Evolutionary conservation across 768 basidiomycete species (phyloP), one percentile per base, ranked within the genome.

Genomic region (Boletellus ananas): DNA sequence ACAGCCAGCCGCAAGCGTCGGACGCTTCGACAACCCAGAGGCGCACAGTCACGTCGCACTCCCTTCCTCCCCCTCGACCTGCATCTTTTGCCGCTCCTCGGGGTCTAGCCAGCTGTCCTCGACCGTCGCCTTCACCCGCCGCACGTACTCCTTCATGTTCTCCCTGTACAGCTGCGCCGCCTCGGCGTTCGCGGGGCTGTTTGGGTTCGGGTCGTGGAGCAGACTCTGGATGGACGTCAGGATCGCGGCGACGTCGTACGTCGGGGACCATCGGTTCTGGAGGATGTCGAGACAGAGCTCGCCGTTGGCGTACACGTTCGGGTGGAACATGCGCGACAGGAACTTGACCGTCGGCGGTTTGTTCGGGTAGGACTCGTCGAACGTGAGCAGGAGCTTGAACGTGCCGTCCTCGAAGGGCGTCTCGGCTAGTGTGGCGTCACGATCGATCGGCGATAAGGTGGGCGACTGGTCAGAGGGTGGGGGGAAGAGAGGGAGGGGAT

Each of bases 401-500:
- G 95, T 98, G 60, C 96, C 96, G 60, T 98, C 96, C 71, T 98
- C 96, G 68, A 99, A 99, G 0, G 96, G 96, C 6, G 96, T 99
- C 52, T 98, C 96, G 67, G 87, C 96, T 97, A 13, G 6, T 36
- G 38, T 17, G 16, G 43, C 33, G 36, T 25, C 34, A 6, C n/a
- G 48, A 27, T 43, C 21, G 38, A 36, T 36, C 37, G n/a, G 25
- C 12, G 37, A 23, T 8, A 6, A 33, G 18, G 21, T 42, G 13
- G 43, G n/a, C 11, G 51, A 50, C 33, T 34, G 20, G 48, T 61
- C 18, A 34, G 9, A 34, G 6, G 21, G 34, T 37, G 47, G 37
- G 21, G 16, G 16, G 14, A 11, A 4, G 13, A 9, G n/a, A 23
- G 43, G 17, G 16, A 20, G 25, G 4, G 7, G n/a, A 33, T 16